Conservation (phyloP, 192 early-diverging fungal species). For the Piromyces sp. region DNA sequence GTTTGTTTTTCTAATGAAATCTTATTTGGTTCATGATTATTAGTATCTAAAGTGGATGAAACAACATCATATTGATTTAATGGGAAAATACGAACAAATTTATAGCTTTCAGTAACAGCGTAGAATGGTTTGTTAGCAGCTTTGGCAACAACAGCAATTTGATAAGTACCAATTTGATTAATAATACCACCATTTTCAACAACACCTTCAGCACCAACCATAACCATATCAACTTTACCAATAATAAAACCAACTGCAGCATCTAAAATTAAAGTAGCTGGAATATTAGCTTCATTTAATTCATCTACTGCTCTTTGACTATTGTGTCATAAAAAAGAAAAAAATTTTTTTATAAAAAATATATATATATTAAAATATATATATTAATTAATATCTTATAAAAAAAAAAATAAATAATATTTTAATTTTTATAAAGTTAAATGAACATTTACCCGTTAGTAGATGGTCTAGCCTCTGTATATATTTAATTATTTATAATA, state of each 20-base stretch:
- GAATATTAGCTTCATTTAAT: not conserved
- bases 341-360: too few relatives aligned
- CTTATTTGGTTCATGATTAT: slow-evolving; percentile 27
- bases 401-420: too few relatives aligned
- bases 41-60: slow-evolving; percentile 51
- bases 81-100: slow-evolving; percentile 90
- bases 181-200: slow-evolving; percentile 94
- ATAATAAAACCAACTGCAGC: slow-evolving; percentile 85
- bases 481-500: too few relatives aligned
- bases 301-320: not conserved
- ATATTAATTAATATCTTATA: too few relatives aligned
- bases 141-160: slow-evolving; percentile 85
- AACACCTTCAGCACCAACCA: slow-evolving; percentile 95
- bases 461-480: not conserved
- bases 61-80: slow-evolving; percentile 81
- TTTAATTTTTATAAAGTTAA: too few relatives aligned
- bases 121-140: slow-evolving; percentile 90
- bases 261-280: slow-evolving; percentile 68
- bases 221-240: slow-evolving; percentile 86
- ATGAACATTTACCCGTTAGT: not conserved
- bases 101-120: slow-evolving; percentile 86
- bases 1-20: slow-evolving; percentile 38
- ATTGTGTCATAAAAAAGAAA: too few relatives aligned
- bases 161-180: slow-evolving; percentile 93
- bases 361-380: too few relatives aligned